These are phyloP conservation scores for Trichoderma koningii DNA, from an alignment of 2,329 filamentous ascomycete species.

Conservation along the genomic window DNA sequence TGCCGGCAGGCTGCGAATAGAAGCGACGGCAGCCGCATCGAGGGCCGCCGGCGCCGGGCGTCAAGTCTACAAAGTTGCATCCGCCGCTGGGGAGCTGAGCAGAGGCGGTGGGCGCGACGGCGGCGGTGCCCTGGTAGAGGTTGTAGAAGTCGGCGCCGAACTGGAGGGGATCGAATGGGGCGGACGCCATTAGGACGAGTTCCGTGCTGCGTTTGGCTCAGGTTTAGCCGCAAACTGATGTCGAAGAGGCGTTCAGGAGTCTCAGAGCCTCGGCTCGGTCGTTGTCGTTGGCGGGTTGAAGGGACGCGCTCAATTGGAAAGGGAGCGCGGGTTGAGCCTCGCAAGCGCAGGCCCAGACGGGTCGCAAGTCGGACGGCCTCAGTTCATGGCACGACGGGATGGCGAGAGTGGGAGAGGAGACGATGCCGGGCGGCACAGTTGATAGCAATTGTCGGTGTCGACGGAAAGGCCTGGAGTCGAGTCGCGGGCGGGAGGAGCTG, in stretches of 20 bases:
- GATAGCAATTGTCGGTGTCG: neutral
- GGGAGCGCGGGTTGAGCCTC: constrained; percentile 31
- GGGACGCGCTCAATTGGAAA: constrained; percentile 5
- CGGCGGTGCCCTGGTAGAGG: constrained; percentile 54
- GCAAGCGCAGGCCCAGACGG: constrained; percentile 41
- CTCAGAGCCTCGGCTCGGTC: constrained; percentile 20
- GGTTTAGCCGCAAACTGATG: too few species aligned
- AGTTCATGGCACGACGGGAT: constrained; percentile 41
- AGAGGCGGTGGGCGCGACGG: constrained; percentile 33
- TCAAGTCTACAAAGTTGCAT: constrained; percentile 61
- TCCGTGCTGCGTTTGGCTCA: constrained; percentile 32
- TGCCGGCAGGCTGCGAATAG: constrained; percentile 49
- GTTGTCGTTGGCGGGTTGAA: constrained; percentile 22
- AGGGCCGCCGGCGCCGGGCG: constrained; percentile 52
- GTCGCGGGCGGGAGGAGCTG: neutral
- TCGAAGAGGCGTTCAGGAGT: neutral
- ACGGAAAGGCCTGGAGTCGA: neutral
- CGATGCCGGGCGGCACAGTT: neutral
- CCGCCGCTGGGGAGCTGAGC: constrained; percentile 52
- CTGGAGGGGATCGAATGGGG: constrained; percentile 50
- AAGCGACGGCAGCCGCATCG: constrained; percentile 64
- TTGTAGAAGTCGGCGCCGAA: constrained; percentile 54
- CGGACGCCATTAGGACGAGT: constrained; percentile 52
- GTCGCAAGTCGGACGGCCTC: constrained; percentile 39
- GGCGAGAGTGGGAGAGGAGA: neutral